phyloP scores from a whole-genome alignment of 805 yeast genomes.

The Pichia nanzhaoensis region DNA sequence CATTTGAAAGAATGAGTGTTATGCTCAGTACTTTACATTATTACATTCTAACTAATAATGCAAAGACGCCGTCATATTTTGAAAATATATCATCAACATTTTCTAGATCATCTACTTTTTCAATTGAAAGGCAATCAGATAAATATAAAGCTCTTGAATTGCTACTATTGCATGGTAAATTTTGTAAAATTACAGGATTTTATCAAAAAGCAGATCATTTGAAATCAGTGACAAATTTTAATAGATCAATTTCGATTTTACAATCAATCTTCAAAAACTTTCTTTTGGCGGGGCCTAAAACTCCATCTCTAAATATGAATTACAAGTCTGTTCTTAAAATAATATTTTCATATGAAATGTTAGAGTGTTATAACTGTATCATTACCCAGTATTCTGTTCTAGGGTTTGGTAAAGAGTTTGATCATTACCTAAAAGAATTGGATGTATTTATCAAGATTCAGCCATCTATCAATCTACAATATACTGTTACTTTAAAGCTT shows the following conservation, averaged over 20 bases:
- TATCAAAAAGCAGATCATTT: constrained; percentile 23
- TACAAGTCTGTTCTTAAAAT: constrained; percentile 27
- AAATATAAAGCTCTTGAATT: constrained; percentile 16
- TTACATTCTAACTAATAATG: background rate
- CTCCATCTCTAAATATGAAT: constrained; percentile 18
- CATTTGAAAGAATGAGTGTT: background rate
- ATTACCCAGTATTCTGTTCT: constrained; percentile 37
- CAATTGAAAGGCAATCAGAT: constrained; percentile 14
- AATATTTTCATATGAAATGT: constrained; percentile 31
- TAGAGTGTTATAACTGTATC: constrained; percentile 34
- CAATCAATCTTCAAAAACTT: constrained; percentile 46
- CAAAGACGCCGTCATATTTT: background rate
- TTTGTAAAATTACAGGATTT: constrained; percentile 30
- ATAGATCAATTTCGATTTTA: constrained; percentile 44
- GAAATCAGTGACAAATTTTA: constrained; percentile 35
- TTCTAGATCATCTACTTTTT: background rate
- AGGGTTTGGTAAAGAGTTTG: constrained; percentile 55
- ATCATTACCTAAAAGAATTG: constrained; percentile 47
- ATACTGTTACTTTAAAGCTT: constrained; percentile 16
- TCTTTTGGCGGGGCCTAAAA: constrained; percentile 13
- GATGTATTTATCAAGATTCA: constrained; percentile 31
- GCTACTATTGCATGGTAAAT: constrained; percentile 28
- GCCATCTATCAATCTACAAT: constrained; percentile 23
- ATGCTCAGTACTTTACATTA: background rate
- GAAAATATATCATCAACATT: background rate